phyloP scores from a whole-genome alignment of 345 rosid genomes.

The Cardamine occulta region DNA sequence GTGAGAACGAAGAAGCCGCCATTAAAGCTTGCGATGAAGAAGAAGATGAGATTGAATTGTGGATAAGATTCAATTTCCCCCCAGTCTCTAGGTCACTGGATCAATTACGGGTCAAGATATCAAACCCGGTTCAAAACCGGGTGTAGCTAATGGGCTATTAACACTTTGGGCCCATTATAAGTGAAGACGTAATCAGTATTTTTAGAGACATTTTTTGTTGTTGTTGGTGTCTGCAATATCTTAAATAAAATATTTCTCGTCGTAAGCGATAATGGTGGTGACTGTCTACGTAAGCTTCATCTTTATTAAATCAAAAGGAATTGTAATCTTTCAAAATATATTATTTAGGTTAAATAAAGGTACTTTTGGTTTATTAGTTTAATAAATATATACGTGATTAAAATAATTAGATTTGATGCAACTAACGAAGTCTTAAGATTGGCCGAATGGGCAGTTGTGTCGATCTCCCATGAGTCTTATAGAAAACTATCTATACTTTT shows the following conservation, averaged over 20 bases:
- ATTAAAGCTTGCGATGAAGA: constrained; percentile 42
- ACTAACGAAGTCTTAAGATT: constrained; percentile 32
- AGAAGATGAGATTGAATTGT: constrained; percentile 37
- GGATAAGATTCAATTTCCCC: constrained; percentile 43
- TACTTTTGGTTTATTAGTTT: constrained; percentile 19
- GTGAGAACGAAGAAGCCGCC: constrained; percentile 68
- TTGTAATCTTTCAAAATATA: constrained; percentile 18
- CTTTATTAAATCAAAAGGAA: constrained; percentile 30
- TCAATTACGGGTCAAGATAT: constrained; percentile 12
- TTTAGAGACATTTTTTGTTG: background rate
- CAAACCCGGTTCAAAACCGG: background rate
- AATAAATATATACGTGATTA: background rate
- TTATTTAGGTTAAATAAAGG: constrained; percentile 25
- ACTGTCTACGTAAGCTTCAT: constrained; percentile 40
- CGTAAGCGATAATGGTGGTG: constrained; percentile 38
- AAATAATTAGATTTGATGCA: constrained; percentile 31
- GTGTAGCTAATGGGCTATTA: background rate
- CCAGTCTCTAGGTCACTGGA: constrained; percentile 29
- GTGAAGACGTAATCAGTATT: background rate
- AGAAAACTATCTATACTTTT: constrained; percentile 1
- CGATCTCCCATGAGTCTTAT: constrained; percentile 36
- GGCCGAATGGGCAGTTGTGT: constrained; percentile 43
- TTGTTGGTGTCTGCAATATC: background rate
- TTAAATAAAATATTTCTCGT: constrained; percentile 25
- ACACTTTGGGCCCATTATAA: constrained; percentile 1